Base-by-base conservation (phyloP, 1,139 yeast genomes). In the Sugiyamaella paludigena region DNA sequence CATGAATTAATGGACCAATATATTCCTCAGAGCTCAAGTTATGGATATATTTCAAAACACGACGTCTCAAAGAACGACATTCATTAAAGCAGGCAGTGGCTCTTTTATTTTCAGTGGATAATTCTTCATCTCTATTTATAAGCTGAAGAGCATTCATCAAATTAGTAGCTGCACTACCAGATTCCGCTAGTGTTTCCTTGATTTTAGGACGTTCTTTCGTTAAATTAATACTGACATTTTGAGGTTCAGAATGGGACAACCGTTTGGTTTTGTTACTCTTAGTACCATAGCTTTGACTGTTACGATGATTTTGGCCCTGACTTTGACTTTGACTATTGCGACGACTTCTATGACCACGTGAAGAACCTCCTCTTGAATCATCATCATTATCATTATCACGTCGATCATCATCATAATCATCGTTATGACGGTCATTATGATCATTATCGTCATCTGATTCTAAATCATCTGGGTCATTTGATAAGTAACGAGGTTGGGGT, bases 1-100 rank as follows among this genome's bases (percentile, higher is more conserved):
- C 95, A 56, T 80, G 84, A 52, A 92, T 80, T 57, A 92, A 75
- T 45, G 91, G 78, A 8, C 97, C 98, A 58, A 92, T 71, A 57
- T 83, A 85, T 62, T 87, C 96, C 57, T 89, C 97, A 38, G 76
- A 75, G 37, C 85, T 85, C 36, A 88, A 87, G 50, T 81, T 76
- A 67, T 92, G 98, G 55, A 92, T 74, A 64, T 89, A 89, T 56
- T 88, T 74, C 58, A 92, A 73, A 13, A 92, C 81, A 58, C 80
- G 81, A 53, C 95, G 77, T 65, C 98, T 79, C 49, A 86, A 77
- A 15, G 79, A 73, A 57, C 94, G 80, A 60, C 96, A 88, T 62
- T 81, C 77, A 48, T 85, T 83, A 64, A 89, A 91, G 48, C 79
- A 78, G 29, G 71, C 71, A 7, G 79, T 74, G 2, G 86, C 81